A percentile compares a stretch with the other conserved stretches of the same genome.
Evolutionary conservation across 2,329 filamentous ascomycete genomes (phyloP).

Genomic region (Arthroderma uncinatum): DNA sequence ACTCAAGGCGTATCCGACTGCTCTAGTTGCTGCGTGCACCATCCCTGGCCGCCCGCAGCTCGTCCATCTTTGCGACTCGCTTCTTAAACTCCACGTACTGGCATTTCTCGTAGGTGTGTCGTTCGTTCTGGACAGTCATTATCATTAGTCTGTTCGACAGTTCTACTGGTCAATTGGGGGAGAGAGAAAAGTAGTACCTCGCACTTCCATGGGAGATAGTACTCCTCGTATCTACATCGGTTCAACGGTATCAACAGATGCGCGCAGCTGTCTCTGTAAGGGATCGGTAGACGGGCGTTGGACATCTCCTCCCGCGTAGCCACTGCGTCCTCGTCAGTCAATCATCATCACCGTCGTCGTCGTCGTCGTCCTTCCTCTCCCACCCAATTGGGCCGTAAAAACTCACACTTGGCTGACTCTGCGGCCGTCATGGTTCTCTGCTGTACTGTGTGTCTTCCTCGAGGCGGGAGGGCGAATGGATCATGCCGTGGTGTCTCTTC

Average conservation of each 20-base stretch:
- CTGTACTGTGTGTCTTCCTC: neutral
- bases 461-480: neutral
- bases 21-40: slow-evolving; percentile 71
- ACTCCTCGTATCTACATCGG: slow-evolving; percentile 81
- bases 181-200: slow-evolving; percentile 49
- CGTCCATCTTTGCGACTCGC: slow-evolving; percentile 96
- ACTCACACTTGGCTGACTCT: slow-evolving; percentile 15
- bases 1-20: neutral
- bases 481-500: neutral
- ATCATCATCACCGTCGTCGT: neutral
- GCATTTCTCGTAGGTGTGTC: slow-evolving; percentile 98
- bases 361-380: neutral
- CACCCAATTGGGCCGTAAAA: neutral
- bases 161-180: neutral
- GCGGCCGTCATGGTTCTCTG: slow-evolving; percentile 7
- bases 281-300: slow-evolving; percentile 72
- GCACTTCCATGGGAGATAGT: slow-evolving; percentile 96
- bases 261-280: slow-evolving; percentile 92
- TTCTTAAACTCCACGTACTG: slow-evolving; percentile 99
- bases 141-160: neutral
- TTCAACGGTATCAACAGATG: slow-evolving; percentile 92
- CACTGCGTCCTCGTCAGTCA: slow-evolving; percentile 12
- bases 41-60: slow-evolving; percentile 74
- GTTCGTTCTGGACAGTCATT: slow-evolving; percentile 57
- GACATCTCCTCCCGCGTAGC: slow-evolving; percentile 89